A percentile compares a stretch with the other conserved stretches of the same genome.
Evolutionary conservation across 139 green algal genomes (phyloP).

Genomic region (Chlorella sp.): DNA sequence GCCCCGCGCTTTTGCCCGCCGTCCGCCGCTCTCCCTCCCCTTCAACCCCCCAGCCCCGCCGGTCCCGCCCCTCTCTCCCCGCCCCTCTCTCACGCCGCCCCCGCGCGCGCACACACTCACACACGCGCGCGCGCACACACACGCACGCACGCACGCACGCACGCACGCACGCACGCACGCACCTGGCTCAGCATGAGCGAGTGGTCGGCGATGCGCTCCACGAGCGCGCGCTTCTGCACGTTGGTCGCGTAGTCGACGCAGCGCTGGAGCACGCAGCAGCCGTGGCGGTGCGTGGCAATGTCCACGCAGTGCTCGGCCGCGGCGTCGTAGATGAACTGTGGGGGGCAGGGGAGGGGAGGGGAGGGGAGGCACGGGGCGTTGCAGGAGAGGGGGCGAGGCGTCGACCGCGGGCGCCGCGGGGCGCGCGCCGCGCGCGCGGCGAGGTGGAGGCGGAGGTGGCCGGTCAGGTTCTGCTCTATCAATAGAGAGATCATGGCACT

Average conservation of each 20-base stretch:
- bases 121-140: background rate
- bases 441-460: too few species aligned
- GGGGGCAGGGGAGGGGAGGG: too few species aligned
- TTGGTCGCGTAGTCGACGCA: constrained; percentile 96
- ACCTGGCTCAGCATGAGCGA: constrained; percentile 88
- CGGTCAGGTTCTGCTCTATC: too few species aligned
- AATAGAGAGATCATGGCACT: too few species aligned
- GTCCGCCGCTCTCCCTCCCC: background rate
- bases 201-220: constrained; percentile 81
- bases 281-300: constrained; percentile 96
- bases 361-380: too few species aligned
- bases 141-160: constrained; percentile 1
- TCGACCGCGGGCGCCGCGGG: too few species aligned
- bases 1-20: background rate
- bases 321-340: constrained; percentile 98
- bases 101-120: constrained; percentile 1
- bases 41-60: background rate
- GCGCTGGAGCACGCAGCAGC: constrained; percentile 98
- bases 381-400: constrained; percentile 57
- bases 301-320: constrained; percentile 84
- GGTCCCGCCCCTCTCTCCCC: background rate
- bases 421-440: too few species aligned
- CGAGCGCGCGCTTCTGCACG: constrained; percentile 76
- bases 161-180: background rate
- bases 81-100: background rate